Conservation (phyloP, 305 asterid genomes). For the Fraxinus ornus region DNA sequence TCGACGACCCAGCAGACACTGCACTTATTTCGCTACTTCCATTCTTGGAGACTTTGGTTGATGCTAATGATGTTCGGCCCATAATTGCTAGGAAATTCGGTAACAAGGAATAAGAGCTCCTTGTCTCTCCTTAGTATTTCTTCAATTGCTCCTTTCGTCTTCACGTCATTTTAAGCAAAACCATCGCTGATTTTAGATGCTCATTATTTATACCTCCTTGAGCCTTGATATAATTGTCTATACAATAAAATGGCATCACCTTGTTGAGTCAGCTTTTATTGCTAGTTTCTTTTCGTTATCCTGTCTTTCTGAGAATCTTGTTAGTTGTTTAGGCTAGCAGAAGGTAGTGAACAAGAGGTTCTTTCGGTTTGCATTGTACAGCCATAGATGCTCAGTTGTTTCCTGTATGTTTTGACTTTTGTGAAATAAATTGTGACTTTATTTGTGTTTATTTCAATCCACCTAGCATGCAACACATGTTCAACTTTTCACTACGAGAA, state of each 20-base stretch:
- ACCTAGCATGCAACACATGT: slow-evolving; percentile 24
- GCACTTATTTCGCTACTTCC: slow-evolving; percentile 87
- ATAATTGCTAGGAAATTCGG: slow-evolving; percentile 90
- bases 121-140: slow-evolving; percentile 54
- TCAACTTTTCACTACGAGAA: slow-evolving; percentile 16
- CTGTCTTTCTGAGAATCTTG: slow-evolving; percentile 31
- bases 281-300: slow-evolving; percentile 33
- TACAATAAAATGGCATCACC: slow-evolving; percentile 34
- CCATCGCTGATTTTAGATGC: slow-evolving; percentile 40
- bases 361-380: slow-evolving; percentile 57
- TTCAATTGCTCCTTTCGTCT: slow-evolving; percentile 37
- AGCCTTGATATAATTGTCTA: slow-evolving; percentile 50
- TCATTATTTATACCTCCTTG: slow-evolving; percentile 43
- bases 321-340: slow-evolving; percentile 48
- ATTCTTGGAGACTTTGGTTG: slow-evolving; percentile 84
- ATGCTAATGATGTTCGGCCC: slow-evolving; percentile 91
- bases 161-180: slow-evolving; percentile 28
- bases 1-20: slow-evolving; percentile 79
- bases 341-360: slow-evolving; percentile 47
- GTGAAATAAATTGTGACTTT: slow-evolving; percentile 47
- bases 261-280: slow-evolving; percentile 42
- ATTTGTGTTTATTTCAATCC: slow-evolving; percentile 24
- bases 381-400: slow-evolving; percentile 44
- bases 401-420: slow-evolving; percentile 39
- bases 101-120: slow-evolving; percentile 94